phyloP scores from a whole-genome alignment of 176 grass and related monocot genomes.

The Oryza meridionalis region DNA sequence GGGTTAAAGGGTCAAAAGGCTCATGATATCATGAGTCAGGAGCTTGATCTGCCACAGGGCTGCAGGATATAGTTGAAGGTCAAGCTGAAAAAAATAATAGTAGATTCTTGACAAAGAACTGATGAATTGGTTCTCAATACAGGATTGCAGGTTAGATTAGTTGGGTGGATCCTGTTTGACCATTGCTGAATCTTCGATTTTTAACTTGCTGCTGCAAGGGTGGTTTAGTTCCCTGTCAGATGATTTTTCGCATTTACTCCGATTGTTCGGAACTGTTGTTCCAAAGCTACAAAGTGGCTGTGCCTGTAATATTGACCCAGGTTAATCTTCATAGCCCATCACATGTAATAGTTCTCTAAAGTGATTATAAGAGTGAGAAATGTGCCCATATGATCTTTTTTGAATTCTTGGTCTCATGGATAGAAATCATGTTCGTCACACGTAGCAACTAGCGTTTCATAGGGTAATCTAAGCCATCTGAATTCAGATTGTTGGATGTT shows the following conservation, averaged over 20 bases:
- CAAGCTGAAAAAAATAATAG: background rate
- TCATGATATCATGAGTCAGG: background rate
- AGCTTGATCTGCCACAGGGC: conserved; percentile 2
- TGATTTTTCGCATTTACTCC: background rate
- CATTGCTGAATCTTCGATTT: background rate
- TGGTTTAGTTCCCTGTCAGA: conserved; percentile 14
- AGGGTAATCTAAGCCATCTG: background rate
- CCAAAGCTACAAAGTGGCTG: background rate
- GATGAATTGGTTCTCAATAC: background rate
- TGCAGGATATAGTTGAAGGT: background rate
- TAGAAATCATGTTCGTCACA: background rate
- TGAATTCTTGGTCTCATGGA: background rate
- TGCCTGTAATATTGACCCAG: background rate
- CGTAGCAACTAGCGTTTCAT: background rate
- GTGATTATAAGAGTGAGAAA: background rate
- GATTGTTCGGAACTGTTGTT: background rate
- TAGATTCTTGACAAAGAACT: conserved; percentile 7
- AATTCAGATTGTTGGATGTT: conserved; percentile 51
- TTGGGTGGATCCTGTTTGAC: background rate
- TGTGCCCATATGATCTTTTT: background rate
- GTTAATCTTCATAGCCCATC: background rate
- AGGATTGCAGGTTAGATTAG: conserved; percentile 14
- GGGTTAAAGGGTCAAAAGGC: background rate
- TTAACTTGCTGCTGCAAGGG: background rate
- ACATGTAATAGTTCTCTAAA: background rate